phyloP scores from a whole-genome alignment of 352 stramenopile species.

The Phytophthora nicotianae region DNA sequence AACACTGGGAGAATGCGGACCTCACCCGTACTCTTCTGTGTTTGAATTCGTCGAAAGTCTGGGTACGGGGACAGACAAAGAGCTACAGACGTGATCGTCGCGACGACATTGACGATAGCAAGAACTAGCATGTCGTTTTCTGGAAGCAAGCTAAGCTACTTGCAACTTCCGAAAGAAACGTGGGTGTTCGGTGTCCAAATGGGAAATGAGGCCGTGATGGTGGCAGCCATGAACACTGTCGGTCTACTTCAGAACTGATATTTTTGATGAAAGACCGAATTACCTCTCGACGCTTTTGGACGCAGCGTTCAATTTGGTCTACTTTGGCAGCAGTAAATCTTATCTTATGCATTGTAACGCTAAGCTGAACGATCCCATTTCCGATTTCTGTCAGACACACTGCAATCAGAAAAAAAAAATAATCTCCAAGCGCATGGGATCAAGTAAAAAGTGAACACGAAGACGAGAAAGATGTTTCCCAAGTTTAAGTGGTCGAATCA shows the following conservation, averaged over 20 bases:
- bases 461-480: too few species aligned
- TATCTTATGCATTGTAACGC: neutral
- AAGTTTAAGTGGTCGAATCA: too few species aligned
- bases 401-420: neutral
- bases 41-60: slow-evolving; percentile 27
- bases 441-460: too few species aligned
- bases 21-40: slow-evolving; percentile 34
- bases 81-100: slow-evolving; percentile 21
- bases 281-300: neutral
- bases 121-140: slow-evolving; percentile 26
- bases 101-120: slow-evolving; percentile 30
- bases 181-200: slow-evolving; percentile 5
- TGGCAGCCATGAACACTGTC: neutral
- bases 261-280: neutral
- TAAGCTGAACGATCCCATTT: slow-evolving; percentile 1
- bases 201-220: slow-evolving; percentile 7
- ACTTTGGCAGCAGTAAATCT: neutral
- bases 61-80: slow-evolving; percentile 35
- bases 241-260: neutral
- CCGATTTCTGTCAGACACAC: neutral
- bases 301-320: too few species aligned
- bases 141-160: neutral
- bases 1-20: slow-evolving; percentile 45
- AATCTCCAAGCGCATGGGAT: too few species aligned
- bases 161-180: neutral